phyloP scores from a whole-genome alignment of 1,139 yeast genomes.

The Nakaseomyces nivariensis region DNA sequence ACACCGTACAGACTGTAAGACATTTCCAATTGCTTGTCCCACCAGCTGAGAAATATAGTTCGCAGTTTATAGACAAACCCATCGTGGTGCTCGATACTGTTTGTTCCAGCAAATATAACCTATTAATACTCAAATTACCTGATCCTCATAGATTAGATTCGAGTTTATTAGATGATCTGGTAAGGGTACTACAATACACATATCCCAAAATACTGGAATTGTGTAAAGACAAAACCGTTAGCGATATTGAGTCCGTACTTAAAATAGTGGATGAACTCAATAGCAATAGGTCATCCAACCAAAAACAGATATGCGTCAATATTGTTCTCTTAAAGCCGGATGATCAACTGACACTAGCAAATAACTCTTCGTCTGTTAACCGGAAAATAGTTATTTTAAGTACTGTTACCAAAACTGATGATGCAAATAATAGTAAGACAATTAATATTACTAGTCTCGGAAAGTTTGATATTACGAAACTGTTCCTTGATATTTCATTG shows the following conservation, averaged over 20 bases:
- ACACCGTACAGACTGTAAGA: background rate
- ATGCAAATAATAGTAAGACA: background rate
- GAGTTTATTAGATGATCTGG: background rate
- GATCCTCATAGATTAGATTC: background rate
- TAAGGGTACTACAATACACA: background rate
- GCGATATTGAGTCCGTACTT: background rate
- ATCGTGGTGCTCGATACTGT: background rate
- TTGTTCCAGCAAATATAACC: background rate
- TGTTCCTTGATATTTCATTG: background rate
- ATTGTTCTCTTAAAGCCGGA: background rate
- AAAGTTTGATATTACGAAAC: background rate
- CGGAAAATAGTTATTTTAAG: background rate
- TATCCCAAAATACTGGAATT: background rate
- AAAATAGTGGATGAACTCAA: background rate
- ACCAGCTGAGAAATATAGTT: background rate
- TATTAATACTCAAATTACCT: background rate
- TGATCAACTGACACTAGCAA: too few species aligned
- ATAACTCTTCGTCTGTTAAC: too few species aligned
- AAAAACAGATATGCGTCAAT: background rate
- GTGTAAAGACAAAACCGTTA: background rate
- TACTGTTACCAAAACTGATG: background rate
- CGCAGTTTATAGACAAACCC: background rate
- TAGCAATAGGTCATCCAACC: background rate
- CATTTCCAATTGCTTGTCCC: background rate
- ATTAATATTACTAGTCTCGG: background rate